Evolutionary conservation across 306 rosid species (phyloP), one percentile per base, ranked within the genome.

Genomic region (Cajanus cajan): DNA sequence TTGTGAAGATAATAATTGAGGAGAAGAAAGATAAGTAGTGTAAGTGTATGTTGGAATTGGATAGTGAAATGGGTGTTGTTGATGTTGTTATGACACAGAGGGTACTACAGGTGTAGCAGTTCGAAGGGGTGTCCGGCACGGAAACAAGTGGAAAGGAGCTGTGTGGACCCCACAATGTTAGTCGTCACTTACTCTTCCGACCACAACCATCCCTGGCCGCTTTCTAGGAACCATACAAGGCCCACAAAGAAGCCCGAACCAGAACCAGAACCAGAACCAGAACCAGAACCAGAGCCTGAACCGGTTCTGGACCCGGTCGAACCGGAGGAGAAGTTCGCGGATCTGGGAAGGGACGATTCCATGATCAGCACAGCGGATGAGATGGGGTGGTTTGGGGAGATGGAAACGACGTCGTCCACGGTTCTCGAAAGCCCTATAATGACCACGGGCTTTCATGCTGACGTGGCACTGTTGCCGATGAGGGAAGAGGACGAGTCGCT

Each of bases 121-220:
- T 91, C 97, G 1, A 95, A 95, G 67, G 99, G 99, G 0, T 95
- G 99, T 44, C 99, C 99, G 0, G 99, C 99, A 2, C 86, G 98
- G 78, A 95, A 95, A 55, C 98, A 95, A 81, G 98, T 95, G 8
- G 98, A 95, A 81, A 90, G 94, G 69, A 93, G 93, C 81, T 86
- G 90, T 0, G 44, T 73, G 85, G 98, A 95, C 81, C 99, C 99
- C 81, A 86, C 96, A 31, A 95, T 86, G 98, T 84, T 95, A 25
- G 77, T 93, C 25, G 86, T 95, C 52, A 91, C 99, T 9, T 95
- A 95, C 88, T 85, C 98, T 15, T 79, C 87, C 67, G 99, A 95
- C 3, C 99, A 95, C 83, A 95, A 93, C 75, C 99, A 95, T 65
- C 85, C 98, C 6, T 90, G 89, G 93, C 97, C 98, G 11, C 43